Conservation (phyloP, 345 rosid species). For the Turnera subulata region DNA sequence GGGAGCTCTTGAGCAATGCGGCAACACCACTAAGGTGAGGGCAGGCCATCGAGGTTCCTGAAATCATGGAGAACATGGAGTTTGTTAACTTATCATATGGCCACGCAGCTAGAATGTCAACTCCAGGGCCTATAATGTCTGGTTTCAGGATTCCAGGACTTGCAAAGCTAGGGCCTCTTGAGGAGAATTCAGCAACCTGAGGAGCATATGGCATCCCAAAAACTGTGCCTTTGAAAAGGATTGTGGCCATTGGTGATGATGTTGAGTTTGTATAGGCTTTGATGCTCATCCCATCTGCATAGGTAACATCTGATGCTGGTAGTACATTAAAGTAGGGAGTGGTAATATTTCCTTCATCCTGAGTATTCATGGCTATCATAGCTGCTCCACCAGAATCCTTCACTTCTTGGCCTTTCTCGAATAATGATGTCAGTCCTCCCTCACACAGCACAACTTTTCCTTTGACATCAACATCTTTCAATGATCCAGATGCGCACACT, state of each 20-base stretch:
- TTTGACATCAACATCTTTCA: constrained; percentile 5
- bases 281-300: not conserved
- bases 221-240: constrained; percentile 13
- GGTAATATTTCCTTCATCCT: too few species aligned
- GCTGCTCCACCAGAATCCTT: constrained; percentile 17
- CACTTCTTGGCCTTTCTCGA: constrained; percentile 11
- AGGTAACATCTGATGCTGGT: constrained; percentile 16
- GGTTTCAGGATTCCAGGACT: constrained; percentile 26
- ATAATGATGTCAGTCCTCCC: constrained; percentile 5
- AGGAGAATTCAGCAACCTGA: constrained; percentile 10
- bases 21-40: constrained; percentile 55
- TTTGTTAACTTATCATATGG: not conserved
- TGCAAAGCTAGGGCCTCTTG: constrained; percentile 15
- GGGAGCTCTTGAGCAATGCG: constrained; percentile 48
- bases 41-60: constrained; percentile 65
- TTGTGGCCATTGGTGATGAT: not conserved
- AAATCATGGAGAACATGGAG: constrained; percentile 11
- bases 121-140: constrained; percentile 21
- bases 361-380: too few species aligned
- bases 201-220: constrained; percentile 10
- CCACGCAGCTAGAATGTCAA: constrained; percentile 18
- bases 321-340: constrained; percentile 13
- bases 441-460: constrained; percentile 11
- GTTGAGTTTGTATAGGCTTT: constrained; percentile 13
- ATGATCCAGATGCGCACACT: not conserved